phyloP scores from a whole-genome alignment of 2,329 filamentous ascomycete species.

The Arthrobotrys pseudoclavata region DNA sequence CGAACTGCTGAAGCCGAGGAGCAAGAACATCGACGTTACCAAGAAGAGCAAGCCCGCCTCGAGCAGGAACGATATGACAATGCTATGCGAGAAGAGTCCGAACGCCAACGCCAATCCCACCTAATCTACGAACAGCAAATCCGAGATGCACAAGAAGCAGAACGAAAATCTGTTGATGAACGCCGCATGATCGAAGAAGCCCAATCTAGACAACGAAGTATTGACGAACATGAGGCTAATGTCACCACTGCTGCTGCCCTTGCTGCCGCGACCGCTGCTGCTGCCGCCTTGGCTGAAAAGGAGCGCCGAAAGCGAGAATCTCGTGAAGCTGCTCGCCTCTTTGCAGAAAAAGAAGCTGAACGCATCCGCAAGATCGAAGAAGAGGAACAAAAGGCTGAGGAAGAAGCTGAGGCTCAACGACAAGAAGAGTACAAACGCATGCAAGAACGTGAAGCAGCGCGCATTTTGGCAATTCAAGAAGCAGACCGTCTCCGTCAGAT shows the following conservation, averaged over 20 bases:
- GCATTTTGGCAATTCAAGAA: constrained; percentile 49
- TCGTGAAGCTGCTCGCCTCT: constrained; percentile 45
- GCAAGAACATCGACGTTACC: constrained; percentile 37
- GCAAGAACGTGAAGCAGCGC: constrained; percentile 45
- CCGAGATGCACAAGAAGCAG: constrained; percentile 28
- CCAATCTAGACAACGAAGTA: constrained; percentile 39
- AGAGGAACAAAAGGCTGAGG: constrained; percentile 26
- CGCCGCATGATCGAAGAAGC: constrained; percentile 35
- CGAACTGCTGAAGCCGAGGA: constrained; percentile 34
- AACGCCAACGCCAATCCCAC: constrained; percentile 52
- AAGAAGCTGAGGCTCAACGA: constrained; percentile 43
- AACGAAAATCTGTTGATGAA: constrained; percentile 16
- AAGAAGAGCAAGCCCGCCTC: constrained; percentile 31
- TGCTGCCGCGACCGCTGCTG: constrained; percentile 32
- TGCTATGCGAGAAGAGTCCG: constrained; percentile 36
- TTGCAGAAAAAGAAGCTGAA: constrained; percentile 48
- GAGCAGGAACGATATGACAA: constrained; percentile 21
- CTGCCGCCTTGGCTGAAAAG: constrained; percentile 34
- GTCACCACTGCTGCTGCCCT: constrained; percentile 28
- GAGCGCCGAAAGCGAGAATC: constrained; percentile 53
- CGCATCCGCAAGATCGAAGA: constrained; percentile 45
- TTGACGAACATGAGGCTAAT: constrained; percentile 34
- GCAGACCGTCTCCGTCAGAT: constrained; percentile 49
- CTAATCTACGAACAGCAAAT: constrained; percentile 53
- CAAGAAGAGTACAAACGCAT: constrained; percentile 34